phyloP scores from a whole-genome alignment of 495 filamentous ascomycete species.

The Aspergillus funiculosus region DNA sequence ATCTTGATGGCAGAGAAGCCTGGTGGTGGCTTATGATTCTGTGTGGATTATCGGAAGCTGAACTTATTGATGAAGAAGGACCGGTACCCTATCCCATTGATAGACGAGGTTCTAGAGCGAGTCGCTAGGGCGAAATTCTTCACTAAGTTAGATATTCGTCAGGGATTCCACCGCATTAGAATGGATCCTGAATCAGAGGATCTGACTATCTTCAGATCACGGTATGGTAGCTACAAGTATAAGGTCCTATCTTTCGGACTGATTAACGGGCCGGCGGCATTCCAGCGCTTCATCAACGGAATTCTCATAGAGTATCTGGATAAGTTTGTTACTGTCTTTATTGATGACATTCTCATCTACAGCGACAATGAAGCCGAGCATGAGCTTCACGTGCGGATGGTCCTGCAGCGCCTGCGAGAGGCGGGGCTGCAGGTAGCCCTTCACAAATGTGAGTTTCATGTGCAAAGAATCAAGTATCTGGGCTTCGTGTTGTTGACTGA shows the following conservation, averaged over 20 bases:
- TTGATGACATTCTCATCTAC: constrained; percentile 36
- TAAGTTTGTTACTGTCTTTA: constrained; percentile 25
- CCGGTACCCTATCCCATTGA: constrained; percentile 39
- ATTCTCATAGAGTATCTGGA: constrained; percentile 20
- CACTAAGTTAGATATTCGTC: constrained; percentile 42
- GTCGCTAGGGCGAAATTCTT: constrained; percentile 31
- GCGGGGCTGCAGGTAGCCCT: constrained; percentile 16
- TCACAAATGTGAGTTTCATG: constrained; percentile 29
- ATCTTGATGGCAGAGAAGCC: constrained; percentile 36
- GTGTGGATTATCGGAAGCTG: constrained; percentile 39
- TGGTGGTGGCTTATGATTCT: constrained; percentile 33
- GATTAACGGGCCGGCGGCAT: constrained; percentile 14
- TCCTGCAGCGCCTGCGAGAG: constrained; percentile 14
- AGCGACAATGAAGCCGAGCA: constrained; percentile 23
- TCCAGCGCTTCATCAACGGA: constrained; percentile 30
- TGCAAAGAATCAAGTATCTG: constrained; percentile 19
- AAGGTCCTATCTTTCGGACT: constrained; percentile 21
- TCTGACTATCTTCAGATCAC: constrained; percentile 31
- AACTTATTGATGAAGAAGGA: constrained; percentile 43
- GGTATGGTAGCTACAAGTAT: constrained; percentile 25
- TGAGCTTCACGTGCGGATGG: constrained; percentile 14
- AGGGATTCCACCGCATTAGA: constrained; percentile 35
- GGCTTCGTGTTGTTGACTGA: constrained; percentile 20
- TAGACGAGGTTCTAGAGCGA: constrained; percentile 35
- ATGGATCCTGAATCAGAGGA: constrained; percentile 23